phyloP scores from a whole-genome alignment of 1,139 yeast species.

The Yamadazyma diospyri region DNA sequence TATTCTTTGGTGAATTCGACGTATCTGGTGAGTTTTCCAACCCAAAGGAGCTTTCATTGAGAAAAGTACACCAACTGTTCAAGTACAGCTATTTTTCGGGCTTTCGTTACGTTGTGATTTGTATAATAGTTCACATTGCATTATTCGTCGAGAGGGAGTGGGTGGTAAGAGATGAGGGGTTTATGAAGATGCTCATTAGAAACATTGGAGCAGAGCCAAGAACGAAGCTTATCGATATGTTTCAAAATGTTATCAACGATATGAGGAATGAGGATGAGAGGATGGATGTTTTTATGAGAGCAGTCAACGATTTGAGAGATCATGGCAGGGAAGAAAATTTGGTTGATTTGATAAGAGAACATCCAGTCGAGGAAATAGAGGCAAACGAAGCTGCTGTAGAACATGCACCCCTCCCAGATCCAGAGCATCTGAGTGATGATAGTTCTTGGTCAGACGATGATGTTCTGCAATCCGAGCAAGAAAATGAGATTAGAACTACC shows the following conservation, averaged over 20 bases:
- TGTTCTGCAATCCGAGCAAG: neutral
- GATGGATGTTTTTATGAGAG: slow-evolving; percentile 28
- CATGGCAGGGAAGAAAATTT: slow-evolving; percentile 11
- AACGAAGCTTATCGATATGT: slow-evolving; percentile 37
- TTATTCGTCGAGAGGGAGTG: slow-evolving; percentile 63
- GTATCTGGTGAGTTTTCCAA: neutral
- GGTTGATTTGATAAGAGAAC: slow-evolving; percentile 11
- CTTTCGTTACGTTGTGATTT: slow-evolving; percentile 31
- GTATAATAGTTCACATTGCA: slow-evolving; percentile 42
- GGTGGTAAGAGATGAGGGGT: slow-evolving; percentile 70
- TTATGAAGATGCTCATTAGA: slow-evolving; percentile 49
- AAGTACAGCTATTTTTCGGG: slow-evolving; percentile 43
- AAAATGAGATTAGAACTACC: neutral
- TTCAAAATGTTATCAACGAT: slow-evolving; percentile 28
- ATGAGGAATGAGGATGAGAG: slow-evolving; percentile 27
- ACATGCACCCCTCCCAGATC: neutral
- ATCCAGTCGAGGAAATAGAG: slow-evolving; percentile 4
- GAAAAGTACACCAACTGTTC: slow-evolving; percentile 17
- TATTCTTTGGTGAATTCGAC: slow-evolving; percentile 44
- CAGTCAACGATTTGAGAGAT: slow-evolving; percentile 27
- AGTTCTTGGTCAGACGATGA: no score
- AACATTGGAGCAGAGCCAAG: slow-evolving; percentile 58
- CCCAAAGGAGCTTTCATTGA: slow-evolving; percentile 5
- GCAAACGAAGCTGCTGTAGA: slow-evolving; percentile 4
- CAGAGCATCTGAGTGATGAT: no score